Percentiles rank a stretch among this genome's conserved stretches.
These are phyloP conservation scores for Fusarium mexicanum DNA, from an alignment of 2,329 filamentous ascomycete genomes.

Conservation along the genomic window DNA sequence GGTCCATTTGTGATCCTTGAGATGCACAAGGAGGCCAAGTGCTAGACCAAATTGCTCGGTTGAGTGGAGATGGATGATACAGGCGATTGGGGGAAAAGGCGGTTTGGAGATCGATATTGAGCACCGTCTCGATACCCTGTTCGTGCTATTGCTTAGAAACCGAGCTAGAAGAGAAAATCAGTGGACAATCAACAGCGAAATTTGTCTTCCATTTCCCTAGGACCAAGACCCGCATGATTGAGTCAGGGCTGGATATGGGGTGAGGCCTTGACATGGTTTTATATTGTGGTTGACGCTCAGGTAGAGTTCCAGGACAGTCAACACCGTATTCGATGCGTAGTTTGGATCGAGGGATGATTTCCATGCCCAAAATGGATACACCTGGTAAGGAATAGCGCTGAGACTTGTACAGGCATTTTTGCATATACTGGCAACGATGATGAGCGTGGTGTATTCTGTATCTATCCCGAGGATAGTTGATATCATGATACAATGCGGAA, in stretches of 20 bases:
- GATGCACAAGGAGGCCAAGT: slow-evolving; percentile 24
- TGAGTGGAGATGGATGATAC: slow-evolving; percentile 28
- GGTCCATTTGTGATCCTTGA: slow-evolving; percentile 1
- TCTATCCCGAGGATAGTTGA: background rate
- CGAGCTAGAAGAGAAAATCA: slow-evolving; percentile 24
- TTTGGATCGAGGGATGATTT: slow-evolving; percentile 9
- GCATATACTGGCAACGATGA: slow-evolving; percentile 16
- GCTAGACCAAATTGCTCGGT: slow-evolving; percentile 22
- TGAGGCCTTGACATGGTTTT: slow-evolving; percentile 19
- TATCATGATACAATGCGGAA: background rate
- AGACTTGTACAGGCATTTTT: slow-evolving; percentile 16
- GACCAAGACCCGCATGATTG: slow-evolving; percentile 26
- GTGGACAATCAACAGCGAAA: slow-evolving; percentile 30
- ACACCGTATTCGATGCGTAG: slow-evolving; percentile 7
- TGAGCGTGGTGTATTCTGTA: slow-evolving; percentile 3
- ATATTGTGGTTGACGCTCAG: slow-evolving; percentile 12
- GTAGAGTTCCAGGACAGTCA: slow-evolving; percentile 11
- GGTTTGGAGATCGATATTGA: slow-evolving; percentile 41
- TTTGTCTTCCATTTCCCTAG: slow-evolving; percentile 24
- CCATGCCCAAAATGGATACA: slow-evolving; percentile 8
- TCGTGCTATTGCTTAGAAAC: background rate
- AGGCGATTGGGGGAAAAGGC: slow-evolving; percentile 29
- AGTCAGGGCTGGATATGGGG: slow-evolving; percentile 33
- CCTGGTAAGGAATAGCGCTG: slow-evolving; percentile 26
- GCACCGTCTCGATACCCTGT: slow-evolving; percentile 33